Base-by-base conservation (phyloP, 2,329 filamentous ascomycete species). In the Lasiodiplodia hormozganensis region DNA sequence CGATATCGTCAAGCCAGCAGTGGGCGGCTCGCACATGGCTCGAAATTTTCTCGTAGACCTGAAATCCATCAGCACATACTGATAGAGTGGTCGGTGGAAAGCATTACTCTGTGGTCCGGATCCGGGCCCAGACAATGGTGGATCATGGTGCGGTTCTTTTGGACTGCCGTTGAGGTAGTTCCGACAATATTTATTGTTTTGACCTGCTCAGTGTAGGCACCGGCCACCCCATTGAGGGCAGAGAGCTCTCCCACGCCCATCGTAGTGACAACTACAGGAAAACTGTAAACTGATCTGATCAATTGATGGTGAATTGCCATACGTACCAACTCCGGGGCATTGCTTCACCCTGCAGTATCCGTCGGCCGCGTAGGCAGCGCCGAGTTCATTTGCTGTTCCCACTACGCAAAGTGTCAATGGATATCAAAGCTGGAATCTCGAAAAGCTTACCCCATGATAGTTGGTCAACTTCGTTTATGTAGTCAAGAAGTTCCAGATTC, bases 221-320 rank as follows among this genome's bases (percentile, higher is more conserved):
- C 92, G 2, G 91, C 91, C 65, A 93, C 80, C 49, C 89, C 91
- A 74, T 93, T 92, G 74, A 93, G 83, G 62, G 90, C 90, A 3
- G 90, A 92, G n/a, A 85, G 76, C 72, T 86, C 84, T 14, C 84
- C 91, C 4, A 93, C 90, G 64, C 91, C 92, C 71, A 93, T 93
- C 0, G 91, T 93, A 51, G 91, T 94, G 72, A 94, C 80, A 64
- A 94, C 79, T 43, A 0, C 7, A 34, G 90, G 12, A 4, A 31
- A 21, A 16, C 11, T 14, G 4, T 53, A 7, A 53, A 25, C 51
- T 34, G 31, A 16, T 31, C 11, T 31, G 21, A 16, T 6, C 11
- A 16, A 28, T 5, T 53, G 25, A 21, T 21, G 23, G 18, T 11
- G n/a, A 4, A 16, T 31, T 21, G 10, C 10, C 16, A 23, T 21